Percentiles rank a stretch among this genome's conserved stretches.
phyloP scores from a whole-genome alignment of 805 yeast species.

The Yarrowia alimentaria region DNA sequence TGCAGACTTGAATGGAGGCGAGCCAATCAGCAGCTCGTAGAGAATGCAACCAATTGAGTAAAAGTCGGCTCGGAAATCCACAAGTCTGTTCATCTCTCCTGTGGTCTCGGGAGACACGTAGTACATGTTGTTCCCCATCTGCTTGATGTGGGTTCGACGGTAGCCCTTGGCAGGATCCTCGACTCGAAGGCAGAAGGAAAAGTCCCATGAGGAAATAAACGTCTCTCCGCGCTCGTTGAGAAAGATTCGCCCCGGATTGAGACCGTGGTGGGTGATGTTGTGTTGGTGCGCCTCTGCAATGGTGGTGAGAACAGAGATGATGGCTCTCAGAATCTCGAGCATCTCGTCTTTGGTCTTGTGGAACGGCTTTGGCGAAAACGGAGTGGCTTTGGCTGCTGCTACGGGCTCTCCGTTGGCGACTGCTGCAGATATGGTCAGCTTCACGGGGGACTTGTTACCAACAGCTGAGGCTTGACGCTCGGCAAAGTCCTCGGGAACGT shows the following conservation, averaged over 20 bases:
- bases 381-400: conserved; percentile 8
- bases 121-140: conserved; percentile 45
- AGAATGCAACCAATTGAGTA: conserved; percentile 52
- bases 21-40: conserved; percentile 49
- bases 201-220: conserved; percentile 51
- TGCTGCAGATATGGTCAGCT: conserved; percentile 15
- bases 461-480: not conserved
- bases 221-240: conserved; percentile 43
- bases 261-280: conserved; percentile 51
- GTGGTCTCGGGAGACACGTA: conserved; percentile 54
- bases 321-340: conserved; percentile 33
- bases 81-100: conserved; percentile 42
- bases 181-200: conserved; percentile 43
- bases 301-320: conserved; percentile 35
- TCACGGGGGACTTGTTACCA: conserved; percentile 9
- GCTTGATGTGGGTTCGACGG: conserved; percentile 44
- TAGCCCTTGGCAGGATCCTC: conserved; percentile 48
- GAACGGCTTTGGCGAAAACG: conserved; percentile 17
- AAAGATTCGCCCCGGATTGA: conserved; percentile 44
- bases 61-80: conserved; percentile 50
- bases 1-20: conserved; percentile 46
- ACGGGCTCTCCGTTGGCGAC: conserved; percentile 12
- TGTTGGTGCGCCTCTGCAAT: conserved; percentile 42
- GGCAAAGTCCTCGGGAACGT: no score
- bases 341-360: conserved; percentile 32